Conservation (phyloP, 805 yeast species). For the Scheffersomyces stipitis region DNA sequence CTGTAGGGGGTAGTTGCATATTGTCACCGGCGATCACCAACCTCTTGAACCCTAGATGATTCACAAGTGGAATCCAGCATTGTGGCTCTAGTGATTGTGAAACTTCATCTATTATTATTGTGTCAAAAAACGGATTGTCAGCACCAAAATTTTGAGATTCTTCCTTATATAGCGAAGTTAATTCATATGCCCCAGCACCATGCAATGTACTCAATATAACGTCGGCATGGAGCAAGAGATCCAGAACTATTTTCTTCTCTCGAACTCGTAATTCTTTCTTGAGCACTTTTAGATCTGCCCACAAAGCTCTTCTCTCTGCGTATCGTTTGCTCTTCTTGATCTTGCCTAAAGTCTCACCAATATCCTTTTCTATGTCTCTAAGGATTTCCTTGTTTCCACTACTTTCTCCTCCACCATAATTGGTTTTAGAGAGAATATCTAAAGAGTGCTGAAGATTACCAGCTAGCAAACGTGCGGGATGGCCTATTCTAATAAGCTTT, state of each 20-base stretch:
- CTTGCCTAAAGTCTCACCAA: constrained; percentile 56
- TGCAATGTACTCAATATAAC: constrained; percentile 85
- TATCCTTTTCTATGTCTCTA: constrained; percentile 69
- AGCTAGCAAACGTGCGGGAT: constrained; percentile 81
- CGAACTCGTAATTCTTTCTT: constrained; percentile 68
- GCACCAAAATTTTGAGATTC: constrained; percentile 11
- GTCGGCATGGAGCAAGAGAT: constrained; percentile 56
- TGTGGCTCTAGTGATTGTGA: constrained; percentile 94
- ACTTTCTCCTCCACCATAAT: constrained; percentile 41
- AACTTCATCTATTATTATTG: constrained; percentile 90
- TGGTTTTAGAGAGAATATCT: constrained; percentile 63
- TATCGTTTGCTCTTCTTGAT: constrained; percentile 63
- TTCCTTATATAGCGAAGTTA: constrained; percentile 51
- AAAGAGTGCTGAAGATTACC: constrained; percentile 68
- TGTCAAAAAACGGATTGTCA: constrained; percentile 56
- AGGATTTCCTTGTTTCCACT: constrained; percentile 44
- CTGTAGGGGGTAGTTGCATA: constrained; percentile 87
- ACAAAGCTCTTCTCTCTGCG: constrained; percentile 63
- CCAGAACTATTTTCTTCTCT: constrained; percentile 61
- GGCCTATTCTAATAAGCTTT: constrained; percentile 80
- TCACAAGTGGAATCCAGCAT: constrained; percentile 89
- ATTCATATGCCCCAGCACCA: constrained; percentile 76
- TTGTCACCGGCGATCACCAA: constrained; percentile 91
- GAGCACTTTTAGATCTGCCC: constrained; percentile 65
- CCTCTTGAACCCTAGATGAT: constrained; percentile 55